Evolutionary conservation across 1,284 basidiomycete species (phyloP), one percentile per base, ranked within the genome.

Genomic region (Cutaneotrichosporon sp.): DNA sequence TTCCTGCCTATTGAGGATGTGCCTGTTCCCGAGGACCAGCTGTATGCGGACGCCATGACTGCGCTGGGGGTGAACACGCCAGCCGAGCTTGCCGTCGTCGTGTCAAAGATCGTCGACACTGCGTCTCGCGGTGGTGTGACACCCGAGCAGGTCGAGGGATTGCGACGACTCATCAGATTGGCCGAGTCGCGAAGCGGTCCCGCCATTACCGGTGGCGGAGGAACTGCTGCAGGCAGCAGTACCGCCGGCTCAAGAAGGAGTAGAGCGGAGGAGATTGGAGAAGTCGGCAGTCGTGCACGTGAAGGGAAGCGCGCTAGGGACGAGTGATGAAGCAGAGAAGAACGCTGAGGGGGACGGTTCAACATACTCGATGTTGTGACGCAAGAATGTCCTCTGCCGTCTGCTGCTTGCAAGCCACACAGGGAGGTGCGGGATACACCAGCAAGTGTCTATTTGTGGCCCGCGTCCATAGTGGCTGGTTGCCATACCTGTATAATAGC

Each of bases 1-100:
- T 68, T 68, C 61, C 41, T 63, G 11, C 67, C 67, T 5, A 68
- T 68, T 46, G 62, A 62, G 34, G 67, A 68, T 60, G 67, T 68
- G 33, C 65, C 65, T 6, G 45, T 66, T 14, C 66, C 64, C 12
- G 35, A 48, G 17, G 57, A 55, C 31, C 38, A 51, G 32, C 49
- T 60, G 45, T 60, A 60, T 31, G 27, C 24, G 25, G 58, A 60
- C 29, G 51, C 54, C 1, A 56, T 60, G 58, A 35, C 20, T 3
- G 54, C 48, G 27, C 42, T 60, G 2, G 58, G 58, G 24, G 53
- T 60, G 1, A 34, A 25, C n/a, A 49, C 49, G 17, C 51, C 43
- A 17, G 41, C 37, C 17, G 54, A 60, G 46, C 51, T 60, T 19
- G 38, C 35, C 5, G 49, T 29, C 14, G 54, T 56, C 25, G 54